Evolutionary conservation across 768 basidiomycete genomes (phyloP).

Genomic region (Candolleomyces eurysporus): DNA sequence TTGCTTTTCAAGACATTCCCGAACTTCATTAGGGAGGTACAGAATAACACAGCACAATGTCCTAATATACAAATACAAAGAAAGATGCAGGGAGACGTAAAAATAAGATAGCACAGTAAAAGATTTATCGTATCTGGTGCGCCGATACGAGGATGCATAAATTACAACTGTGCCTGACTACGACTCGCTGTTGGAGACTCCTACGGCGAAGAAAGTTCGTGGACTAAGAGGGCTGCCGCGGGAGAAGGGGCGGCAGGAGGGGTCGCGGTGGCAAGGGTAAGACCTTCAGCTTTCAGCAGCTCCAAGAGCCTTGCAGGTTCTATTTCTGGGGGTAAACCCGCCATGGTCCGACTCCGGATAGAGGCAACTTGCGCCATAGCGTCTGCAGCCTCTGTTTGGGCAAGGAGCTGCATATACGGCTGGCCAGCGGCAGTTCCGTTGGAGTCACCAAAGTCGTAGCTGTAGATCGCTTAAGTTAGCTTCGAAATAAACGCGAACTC

Average conservation of each 20-base stretch:
- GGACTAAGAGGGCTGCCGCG: too few species aligned
- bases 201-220: background rate
- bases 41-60: too few species aligned
- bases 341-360: background rate
- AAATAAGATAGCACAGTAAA: too few species aligned
- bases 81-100: too few species aligned
- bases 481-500: background rate
- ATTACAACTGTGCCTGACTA: too few species aligned
- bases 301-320: background rate
- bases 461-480: background rate
- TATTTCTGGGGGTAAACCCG: slow-evolving; percentile 1
- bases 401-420: slow-evolving; percentile 11
- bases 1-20: too few species aligned
- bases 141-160: too few species aligned
- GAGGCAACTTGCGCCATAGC: background rate
- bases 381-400: slow-evolving; percentile 2
- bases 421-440: background rate
- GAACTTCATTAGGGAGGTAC: too few species aligned
- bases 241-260: background rate
- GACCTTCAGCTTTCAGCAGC: background rate
- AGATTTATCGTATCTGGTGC: too few species aligned
- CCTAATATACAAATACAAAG: too few species aligned
- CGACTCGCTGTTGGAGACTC: background rate
- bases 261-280: background rate
- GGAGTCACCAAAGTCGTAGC: slow-evolving; percentile 8